Evolutionary conservation across 345 rosid species (phyloP).

Genomic region (Odontarrhena argentea): DNA sequence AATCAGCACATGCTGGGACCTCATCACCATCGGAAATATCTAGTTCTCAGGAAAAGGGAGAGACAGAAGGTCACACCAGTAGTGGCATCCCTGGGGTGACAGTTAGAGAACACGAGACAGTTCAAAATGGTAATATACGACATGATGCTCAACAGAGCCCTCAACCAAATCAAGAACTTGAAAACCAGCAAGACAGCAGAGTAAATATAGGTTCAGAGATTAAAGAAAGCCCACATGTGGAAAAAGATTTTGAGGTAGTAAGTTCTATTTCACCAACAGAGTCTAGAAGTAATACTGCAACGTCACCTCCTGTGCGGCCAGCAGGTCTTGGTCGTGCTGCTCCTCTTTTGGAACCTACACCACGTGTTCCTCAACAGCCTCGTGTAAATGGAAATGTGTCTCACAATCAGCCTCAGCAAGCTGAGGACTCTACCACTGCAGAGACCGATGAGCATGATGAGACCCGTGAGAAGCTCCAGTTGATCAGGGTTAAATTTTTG

Average conservation of each 20-base stretch:
- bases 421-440: conserved; percentile 67
- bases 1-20: conserved; percentile 12
- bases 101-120: conserved; percentile 17
- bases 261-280: conserved; percentile 46
- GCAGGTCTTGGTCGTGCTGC: conserved; percentile 95
- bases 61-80: conserved; percentile 29
- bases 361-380: conserved; percentile 69
- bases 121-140: conserved; percentile 22
- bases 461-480: conserved; percentile 96
- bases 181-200: conserved; percentile 34
- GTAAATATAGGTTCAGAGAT: conserved; percentile 41
- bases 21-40: conserved; percentile 30
- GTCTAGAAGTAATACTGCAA: conserved; percentile 45
- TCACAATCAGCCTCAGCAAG: conserved; percentile 61
- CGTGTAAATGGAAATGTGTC: conserved; percentile 76
- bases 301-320: conserved; percentile 58
- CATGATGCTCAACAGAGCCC: conserved; percentile 28
- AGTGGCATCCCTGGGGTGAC: conserved; percentile 26
- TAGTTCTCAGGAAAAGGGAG: conserved; percentile 40
- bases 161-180: conserved; percentile 24
- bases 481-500: conserved; percentile 96
- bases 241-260: conserved; percentile 41
- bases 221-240: conserved; percentile 34
- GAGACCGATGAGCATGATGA: conserved; percentile 87
- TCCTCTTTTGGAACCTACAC: conserved; percentile 76